Conservation (phyloP, 2,329 filamentous ascomycete genomes). For the Pyrenophora teres region DNA sequence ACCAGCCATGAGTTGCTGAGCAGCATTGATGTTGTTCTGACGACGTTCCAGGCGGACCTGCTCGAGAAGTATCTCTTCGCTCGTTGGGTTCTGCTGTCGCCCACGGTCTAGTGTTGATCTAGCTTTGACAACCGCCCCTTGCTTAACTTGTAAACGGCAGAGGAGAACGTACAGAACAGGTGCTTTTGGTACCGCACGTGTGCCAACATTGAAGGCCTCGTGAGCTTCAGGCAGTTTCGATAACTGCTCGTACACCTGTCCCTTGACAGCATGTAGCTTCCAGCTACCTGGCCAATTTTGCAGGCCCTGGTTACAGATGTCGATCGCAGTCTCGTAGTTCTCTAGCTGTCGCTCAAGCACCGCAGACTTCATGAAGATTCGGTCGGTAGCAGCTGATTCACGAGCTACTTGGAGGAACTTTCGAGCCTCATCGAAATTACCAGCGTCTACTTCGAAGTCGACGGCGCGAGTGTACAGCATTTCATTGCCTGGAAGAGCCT, state of each 20-base stretch:
- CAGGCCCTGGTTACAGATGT: slow-evolving; percentile 84
- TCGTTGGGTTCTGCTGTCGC: slow-evolving; percentile 84
- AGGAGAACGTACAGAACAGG: slow-evolving; percentile 90
- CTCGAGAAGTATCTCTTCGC: slow-evolving; percentile 84
- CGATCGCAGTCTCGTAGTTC: slow-evolving; percentile 78
- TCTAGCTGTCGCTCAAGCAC: slow-evolving; percentile 88
- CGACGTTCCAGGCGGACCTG: slow-evolving; percentile 91
- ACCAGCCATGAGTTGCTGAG: slow-evolving; percentile 89
- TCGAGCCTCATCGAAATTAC: slow-evolving; percentile 79
- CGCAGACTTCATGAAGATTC: slow-evolving; percentile 96
- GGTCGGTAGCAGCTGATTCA: slow-evolving; percentile 87
- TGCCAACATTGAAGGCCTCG: slow-evolving; percentile 86
- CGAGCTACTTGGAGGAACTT: slow-evolving; percentile 81
- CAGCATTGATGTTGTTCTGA: slow-evolving; percentile 80
- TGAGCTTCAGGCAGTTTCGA: slow-evolving; percentile 81
- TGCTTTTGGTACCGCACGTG: slow-evolving; percentile 81
- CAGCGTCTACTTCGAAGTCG: slow-evolving; percentile 91
- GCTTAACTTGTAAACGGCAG: slow-evolving; percentile 81
- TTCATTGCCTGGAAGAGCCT: slow-evolving; percentile 94
- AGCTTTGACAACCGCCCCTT: slow-evolving; percentile 85
- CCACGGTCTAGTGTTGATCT: slow-evolving; percentile 92
- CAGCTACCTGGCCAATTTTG: slow-evolving; percentile 82
- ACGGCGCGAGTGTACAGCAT: slow-evolving; percentile 98
- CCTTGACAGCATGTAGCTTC: slow-evolving; percentile 99
- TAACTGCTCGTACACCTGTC: slow-evolving; percentile 90